phyloP scores from a whole-genome alignment of 257 asterid species.

The Jasminum sambac region DNA sequence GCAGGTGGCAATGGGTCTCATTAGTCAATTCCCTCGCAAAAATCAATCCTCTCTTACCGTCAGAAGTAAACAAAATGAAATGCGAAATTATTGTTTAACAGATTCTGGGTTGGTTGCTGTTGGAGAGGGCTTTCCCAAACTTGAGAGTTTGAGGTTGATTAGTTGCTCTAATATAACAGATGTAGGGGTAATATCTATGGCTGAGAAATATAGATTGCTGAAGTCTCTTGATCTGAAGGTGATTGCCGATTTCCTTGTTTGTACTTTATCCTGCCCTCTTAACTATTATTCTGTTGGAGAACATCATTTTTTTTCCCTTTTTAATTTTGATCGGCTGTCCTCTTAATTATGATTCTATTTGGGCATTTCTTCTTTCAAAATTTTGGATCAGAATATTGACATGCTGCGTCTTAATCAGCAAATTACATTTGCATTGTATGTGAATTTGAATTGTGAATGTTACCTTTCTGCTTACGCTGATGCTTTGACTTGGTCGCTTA shows the following conservation, averaged over 20 bases:
- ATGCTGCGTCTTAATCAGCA: not conserved
- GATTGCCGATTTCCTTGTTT: not conserved
- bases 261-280: not conserved
- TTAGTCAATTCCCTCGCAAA: not conserved
- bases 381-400: not conserved
- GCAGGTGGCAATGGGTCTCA: constrained; percentile 56
- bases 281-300: no score
- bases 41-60: no score
- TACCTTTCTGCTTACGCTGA: not conserved
- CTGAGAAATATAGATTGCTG: constrained; percentile 56
- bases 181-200: constrained; percentile 64
- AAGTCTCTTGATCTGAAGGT: constrained; percentile 88
- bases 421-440: not conserved
- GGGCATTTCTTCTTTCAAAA: not conserved
- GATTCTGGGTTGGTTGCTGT: constrained; percentile 69
- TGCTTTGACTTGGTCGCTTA: not conserved
- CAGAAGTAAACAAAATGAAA: not conserved
- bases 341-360: not conserved
- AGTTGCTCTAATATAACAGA: constrained; percentile 77
- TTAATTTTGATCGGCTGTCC: no score
- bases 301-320: no score
- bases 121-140: constrained; percentile 60
- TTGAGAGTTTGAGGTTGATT: constrained; percentile 73
- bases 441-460: not conserved
- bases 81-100: constrained; percentile 44